Evolutionary conservation across 176 grass and related monocot genomes (phyloP).

Genomic region (Rhynchospora pubera): DNA sequence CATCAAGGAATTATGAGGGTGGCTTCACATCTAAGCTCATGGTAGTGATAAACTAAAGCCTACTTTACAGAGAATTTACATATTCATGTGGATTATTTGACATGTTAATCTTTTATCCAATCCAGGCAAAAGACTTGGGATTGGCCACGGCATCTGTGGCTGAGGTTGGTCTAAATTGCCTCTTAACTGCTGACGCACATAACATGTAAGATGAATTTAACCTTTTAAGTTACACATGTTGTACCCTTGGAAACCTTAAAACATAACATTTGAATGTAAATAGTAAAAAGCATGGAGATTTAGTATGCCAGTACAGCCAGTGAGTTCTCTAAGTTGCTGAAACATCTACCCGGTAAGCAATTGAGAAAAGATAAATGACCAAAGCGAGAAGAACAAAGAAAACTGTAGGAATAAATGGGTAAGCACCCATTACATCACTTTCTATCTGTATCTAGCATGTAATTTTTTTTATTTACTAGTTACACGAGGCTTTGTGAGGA

Average conservation of each 20-base stretch:
- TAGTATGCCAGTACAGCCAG: neutral
- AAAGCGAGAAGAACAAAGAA: too few relatives aligned
- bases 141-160: constrained; percentile 48
- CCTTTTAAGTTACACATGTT: neutral
- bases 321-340: neutral
- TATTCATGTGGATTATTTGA: neutral
- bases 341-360: neutral
- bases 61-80: neutral
- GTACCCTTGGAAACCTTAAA: neutral
- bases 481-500: too few relatives aligned
- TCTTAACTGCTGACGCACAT: constrained; percentile 51
- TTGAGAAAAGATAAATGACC: neutral
- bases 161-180: constrained; percentile 40
- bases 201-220: constrained; percentile 39
- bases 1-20: constrained; percentile 73
- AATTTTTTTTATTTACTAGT: too few relatives aligned
- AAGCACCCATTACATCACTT: too few relatives aligned
- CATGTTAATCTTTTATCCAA: neutral
- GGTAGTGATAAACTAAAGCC: constrained; percentile 36
- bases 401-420: too few relatives aligned
- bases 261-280: neutral
- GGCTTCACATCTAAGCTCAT: constrained; percentile 90
- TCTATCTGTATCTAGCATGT: too few relatives aligned
- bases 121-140: constrained; percentile 76
- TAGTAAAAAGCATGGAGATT: neutral